Conservation (phyloP, 192 early-diverging fungal genomes). For the Backusella sp. region DNA sequence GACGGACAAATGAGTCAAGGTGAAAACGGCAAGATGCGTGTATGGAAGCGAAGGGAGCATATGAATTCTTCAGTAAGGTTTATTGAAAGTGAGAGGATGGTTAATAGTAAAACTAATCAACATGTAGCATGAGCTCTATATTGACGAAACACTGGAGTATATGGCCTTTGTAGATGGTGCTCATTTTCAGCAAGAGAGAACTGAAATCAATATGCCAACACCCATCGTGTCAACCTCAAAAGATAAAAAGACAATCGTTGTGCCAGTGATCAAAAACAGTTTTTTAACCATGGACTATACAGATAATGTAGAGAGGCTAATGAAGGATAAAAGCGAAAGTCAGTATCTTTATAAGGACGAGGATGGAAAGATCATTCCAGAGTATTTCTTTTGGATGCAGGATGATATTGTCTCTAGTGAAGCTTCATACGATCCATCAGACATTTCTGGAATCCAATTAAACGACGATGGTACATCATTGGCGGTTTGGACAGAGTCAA, state of each 20-base stretch:
- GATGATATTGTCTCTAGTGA: conserved; percentile 2
- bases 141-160: conserved; percentile 19
- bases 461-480: conserved; percentile 27
- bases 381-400: conserved; percentile 20
- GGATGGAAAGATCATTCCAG: conserved; percentile 14
- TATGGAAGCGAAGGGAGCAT: conserved; percentile 1
- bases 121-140: conserved; percentile 8
- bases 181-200: conserved; percentile 26
- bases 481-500: conserved; percentile 28
- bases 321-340: conserved; percentile 1
- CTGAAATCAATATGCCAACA: conserved; percentile 7
- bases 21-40: background rate
- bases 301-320: background rate
- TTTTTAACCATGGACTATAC: conserved; percentile 30
- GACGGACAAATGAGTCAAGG: background rate
- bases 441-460: conserved; percentile 21
- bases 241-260: conserved; percentile 10
- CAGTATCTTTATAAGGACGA: conserved; percentile 7
- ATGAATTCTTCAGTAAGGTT: background rate
- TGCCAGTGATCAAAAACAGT: conserved; percentile 3
- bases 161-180: conserved; percentile 29
- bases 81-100: background rate
- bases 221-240: conserved; percentile 12
- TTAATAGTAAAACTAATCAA: background rate
- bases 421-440: background rate